A percentile compares a stretch with the other conserved stretches of the same genome.
Conservation (phyloP, 495 filamentous ascomycete species). For the Pseudoneurospora amorphoporcata region DNA sequence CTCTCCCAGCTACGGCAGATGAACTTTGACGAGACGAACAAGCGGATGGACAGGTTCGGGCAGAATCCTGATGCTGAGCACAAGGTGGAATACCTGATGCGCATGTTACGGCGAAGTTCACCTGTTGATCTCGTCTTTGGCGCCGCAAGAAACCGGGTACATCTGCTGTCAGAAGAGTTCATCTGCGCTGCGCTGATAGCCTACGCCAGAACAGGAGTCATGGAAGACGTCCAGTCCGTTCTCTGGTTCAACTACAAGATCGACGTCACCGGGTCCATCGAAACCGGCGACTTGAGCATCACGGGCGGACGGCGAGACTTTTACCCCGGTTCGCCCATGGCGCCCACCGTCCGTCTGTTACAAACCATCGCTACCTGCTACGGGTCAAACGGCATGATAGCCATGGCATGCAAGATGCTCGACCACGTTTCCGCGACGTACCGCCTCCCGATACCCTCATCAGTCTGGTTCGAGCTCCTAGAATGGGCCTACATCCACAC, state of each 20-base stretch:
- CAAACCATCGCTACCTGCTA: constrained; percentile 25
- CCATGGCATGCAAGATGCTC: constrained; percentile 18
- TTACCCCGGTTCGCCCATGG: constrained; percentile 4
- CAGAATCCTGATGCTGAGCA: constrained; percentile 14
- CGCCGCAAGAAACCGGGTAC: constrained; percentile 1
- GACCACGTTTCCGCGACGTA: constrained; percentile 18
- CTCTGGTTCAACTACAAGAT: constrained; percentile 10
- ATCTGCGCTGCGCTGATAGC: constrained; percentile 22
- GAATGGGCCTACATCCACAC: constrained; percentile 27
- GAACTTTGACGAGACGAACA: constrained; percentile 3
- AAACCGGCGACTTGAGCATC: constrained; percentile 1
- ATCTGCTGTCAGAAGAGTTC: constrained; percentile 25
- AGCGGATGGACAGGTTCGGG: constrained; percentile 9
- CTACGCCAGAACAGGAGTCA: constrained; percentile 16
- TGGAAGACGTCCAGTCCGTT: constrained; percentile 3
- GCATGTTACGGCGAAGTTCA: constrained; percentile 11
- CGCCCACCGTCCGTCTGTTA: constrained; percentile 21
- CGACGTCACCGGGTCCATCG: not conserved
- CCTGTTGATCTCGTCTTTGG: constrained; percentile 7
- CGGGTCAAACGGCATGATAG: constrained; percentile 24
- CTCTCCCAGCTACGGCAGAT: constrained; percentile 9
- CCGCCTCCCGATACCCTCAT: constrained; percentile 17
- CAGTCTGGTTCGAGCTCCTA: constrained; percentile 24
- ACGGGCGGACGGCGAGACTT: not conserved
- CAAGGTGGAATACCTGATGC: constrained; percentile 18